Percentiles rank a stretch among this genome's conserved stretches.
These are phyloP conservation scores for Talaromyces atroroseus DNA, from an alignment of 2,329 filamentous ascomycete genomes.

Conservation along the genomic window DNA sequence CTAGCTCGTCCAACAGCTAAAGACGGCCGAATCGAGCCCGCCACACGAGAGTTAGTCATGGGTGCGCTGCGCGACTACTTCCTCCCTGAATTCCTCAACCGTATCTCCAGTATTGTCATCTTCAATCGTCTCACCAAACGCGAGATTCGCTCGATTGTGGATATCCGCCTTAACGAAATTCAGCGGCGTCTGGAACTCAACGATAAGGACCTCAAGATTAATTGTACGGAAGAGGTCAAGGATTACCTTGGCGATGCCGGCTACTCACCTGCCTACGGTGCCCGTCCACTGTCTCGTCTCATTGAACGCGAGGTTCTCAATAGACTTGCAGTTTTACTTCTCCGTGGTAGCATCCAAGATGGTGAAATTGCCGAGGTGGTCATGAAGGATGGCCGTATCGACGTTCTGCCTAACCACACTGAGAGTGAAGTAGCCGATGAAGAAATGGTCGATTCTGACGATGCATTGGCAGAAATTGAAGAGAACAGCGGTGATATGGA, in stretches of 20 bases:
- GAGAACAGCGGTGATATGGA: constrained; percentile 55
- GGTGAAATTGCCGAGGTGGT: constrained; percentile 78
- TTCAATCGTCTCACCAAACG: constrained; percentile 89
- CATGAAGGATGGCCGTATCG: constrained; percentile 71
- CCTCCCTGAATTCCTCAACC: constrained; percentile 96
- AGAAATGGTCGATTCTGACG: constrained; percentile 70
- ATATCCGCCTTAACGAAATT: constrained; percentile 79
- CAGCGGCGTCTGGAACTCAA: constrained; percentile 86
- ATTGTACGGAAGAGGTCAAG: constrained; percentile 78
- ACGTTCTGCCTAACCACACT: constrained; percentile 79
- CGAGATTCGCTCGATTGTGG: constrained; percentile 94
- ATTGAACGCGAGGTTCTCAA: constrained; percentile 98
- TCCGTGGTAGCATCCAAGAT: constrained; percentile 77
- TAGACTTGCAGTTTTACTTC: constrained; percentile 81
- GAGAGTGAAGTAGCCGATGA: constrained; percentile 57
- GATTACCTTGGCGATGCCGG: constrained; percentile 88
- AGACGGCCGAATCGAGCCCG: constrained; percentile 79
- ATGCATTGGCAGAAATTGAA: constrained; percentile 67
- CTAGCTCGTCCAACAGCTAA: constrained; percentile 72
- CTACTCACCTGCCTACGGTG: constrained; percentile 93
- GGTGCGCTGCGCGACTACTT: constrained; percentile 89
- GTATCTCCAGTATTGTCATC: constrained; percentile 92
- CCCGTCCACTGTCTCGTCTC: constrained; percentile 76
- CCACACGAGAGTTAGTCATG: constrained; percentile 86
- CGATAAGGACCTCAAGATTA: constrained; percentile 75